Evolutionary conservation across 2,329 filamentous ascomycete genomes (phyloP).

Genomic region (Talaromyces sp.): DNA sequence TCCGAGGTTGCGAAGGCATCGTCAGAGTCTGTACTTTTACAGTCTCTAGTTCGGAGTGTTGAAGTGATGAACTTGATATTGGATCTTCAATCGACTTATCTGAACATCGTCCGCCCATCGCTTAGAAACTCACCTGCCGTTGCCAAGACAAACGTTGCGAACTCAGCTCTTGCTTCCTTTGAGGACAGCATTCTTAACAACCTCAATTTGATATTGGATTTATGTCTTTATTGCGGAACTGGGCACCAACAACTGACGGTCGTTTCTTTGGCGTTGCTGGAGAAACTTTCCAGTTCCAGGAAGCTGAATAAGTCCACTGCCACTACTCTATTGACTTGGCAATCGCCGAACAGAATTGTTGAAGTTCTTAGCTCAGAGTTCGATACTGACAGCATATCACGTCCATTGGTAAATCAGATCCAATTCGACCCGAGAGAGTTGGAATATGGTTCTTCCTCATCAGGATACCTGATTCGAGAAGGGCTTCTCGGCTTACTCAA

Average conservation of each 20-base stretch:
- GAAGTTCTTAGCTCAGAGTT: conserved; percentile 79
- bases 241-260: conserved; percentile 76
- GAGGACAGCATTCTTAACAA: conserved; percentile 86
- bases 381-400: conserved; percentile 72
- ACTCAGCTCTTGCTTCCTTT: conserved; percentile 76
- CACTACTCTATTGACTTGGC: conserved; percentile 54
- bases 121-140: conserved; percentile 61
- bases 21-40: conserved; percentile 73
- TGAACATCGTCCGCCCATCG: conserved; percentile 77
- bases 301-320: conserved; percentile 69
- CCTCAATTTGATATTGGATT: conserved; percentile 68
- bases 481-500: conserved; percentile 82
- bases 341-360: conserved; percentile 74
- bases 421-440: conserved; percentile 61
- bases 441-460: conserved; percentile 62
- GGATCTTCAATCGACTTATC: conserved; percentile 83
- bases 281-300: conserved; percentile 77
- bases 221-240: conserved; percentile 81
- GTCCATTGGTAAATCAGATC: conserved; percentile 65
- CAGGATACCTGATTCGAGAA: conserved; percentile 74
- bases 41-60: conserved; percentile 72
- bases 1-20: conserved; percentile 65
- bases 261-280: conserved; percentile 72
- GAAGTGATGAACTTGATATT: conserved; percentile 78
- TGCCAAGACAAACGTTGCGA: conserved; percentile 59